These are phyloP conservation scores for Dioszegia hungarica DNA, from an alignment of 768 basidiomycete genomes.

Conservation along the genomic window DNA sequence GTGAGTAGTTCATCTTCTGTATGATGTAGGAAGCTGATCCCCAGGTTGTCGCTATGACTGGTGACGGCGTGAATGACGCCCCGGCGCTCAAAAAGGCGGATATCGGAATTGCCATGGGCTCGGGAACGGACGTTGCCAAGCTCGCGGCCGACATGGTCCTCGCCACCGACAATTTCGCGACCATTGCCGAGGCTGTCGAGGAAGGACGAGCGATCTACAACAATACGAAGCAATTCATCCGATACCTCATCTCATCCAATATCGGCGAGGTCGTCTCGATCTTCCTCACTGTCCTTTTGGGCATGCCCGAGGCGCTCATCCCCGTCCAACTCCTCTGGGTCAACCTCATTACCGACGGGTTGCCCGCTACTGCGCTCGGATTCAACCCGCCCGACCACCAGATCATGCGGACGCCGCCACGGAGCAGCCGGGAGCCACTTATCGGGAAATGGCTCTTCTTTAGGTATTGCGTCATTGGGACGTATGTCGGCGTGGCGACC, in stretches of 20 bases:
- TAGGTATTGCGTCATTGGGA: constrained; percentile 87
- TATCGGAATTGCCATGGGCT: constrained; percentile 98
- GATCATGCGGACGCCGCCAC: constrained; percentile 92
- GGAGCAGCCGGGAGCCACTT: constrained; percentile 83
- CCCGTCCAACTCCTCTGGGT: constrained; percentile 98
- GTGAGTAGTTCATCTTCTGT: too few relatives aligned
- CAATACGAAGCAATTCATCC: constrained; percentile 99
- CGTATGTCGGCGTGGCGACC: constrained; percentile 89
- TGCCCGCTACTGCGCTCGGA: constrained; percentile 93
- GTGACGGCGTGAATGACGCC: constrained; percentile 97
- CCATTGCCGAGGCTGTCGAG: constrained; percentile 93
- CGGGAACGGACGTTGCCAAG: constrained; percentile 97
- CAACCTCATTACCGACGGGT: constrained; percentile 88
- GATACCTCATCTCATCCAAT: constrained; percentile 94
- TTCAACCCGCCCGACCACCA: constrained; percentile 92
- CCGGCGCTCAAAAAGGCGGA: constrained; percentile 95
- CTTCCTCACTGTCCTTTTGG: constrained; percentile 91
- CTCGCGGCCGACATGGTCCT: constrained; percentile 93
- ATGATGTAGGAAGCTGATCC: too few relatives aligned
- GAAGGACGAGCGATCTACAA: constrained; percentile 97
- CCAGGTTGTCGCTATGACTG: constrained; percentile 91
- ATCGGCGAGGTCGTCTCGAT: constrained; percentile 93
- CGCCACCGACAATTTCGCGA: constrained; percentile 80
- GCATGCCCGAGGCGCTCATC: constrained; percentile 99
- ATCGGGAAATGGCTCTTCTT: constrained; percentile 92